A percentile compares a stretch with the other conserved stretches of the same genome.
Evolutionary conservation across 495 filamentous ascomycete genomes (phyloP).

Genomic region (Neurospora africana): DNA sequence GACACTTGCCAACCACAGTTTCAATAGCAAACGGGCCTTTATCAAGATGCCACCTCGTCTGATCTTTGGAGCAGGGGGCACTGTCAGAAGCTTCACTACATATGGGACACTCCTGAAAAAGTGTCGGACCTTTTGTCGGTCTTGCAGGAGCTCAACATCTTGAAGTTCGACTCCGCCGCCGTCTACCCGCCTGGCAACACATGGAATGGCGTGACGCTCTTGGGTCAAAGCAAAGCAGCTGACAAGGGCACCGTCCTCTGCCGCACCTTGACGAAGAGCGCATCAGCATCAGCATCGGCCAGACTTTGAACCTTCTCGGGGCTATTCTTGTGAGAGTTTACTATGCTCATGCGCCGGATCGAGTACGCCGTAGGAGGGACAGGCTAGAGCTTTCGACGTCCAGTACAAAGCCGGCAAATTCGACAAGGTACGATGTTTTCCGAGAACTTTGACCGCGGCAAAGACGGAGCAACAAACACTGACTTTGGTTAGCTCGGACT

Average conservation of each 20-base stretch:
- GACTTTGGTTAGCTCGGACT: slow-evolving; percentile 26
- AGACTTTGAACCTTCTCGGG: slow-evolving; percentile 10
- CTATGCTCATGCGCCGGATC: slow-evolving; percentile 34
- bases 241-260: slow-evolving; percentile 5
- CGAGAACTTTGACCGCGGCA: not conserved
- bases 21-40: not conserved
- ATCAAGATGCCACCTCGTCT: slow-evolving; percentile 2
- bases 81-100: slow-evolving; percentile 1
- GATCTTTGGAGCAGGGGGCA: slow-evolving; percentile 2
- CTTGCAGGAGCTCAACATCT: slow-evolving; percentile 1
- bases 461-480: not conserved
- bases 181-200: slow-evolving; percentile 4
- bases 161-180: slow-evolving; percentile 5
- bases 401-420: slow-evolving; percentile 27
- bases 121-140: slow-evolving; percentile 2
- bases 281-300: slow-evolving; percentile 10
- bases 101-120: slow-evolving; percentile 6
- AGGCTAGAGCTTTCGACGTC: slow-evolving; percentile 28
- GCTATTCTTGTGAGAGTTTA: slow-evolving; percentile 15
- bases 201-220: slow-evolving; percentile 11
- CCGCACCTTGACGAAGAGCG: slow-evolving; percentile 3
- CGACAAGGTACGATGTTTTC: slow-evolving; percentile 5
- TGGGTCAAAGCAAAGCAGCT: slow-evolving; percentile 13
- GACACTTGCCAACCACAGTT: not conserved
- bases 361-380: slow-evolving; percentile 32